Base-by-base conservation (phyloP, 1,284 basidiomycete species). In the Sanghuangporus weigelae region DNA sequence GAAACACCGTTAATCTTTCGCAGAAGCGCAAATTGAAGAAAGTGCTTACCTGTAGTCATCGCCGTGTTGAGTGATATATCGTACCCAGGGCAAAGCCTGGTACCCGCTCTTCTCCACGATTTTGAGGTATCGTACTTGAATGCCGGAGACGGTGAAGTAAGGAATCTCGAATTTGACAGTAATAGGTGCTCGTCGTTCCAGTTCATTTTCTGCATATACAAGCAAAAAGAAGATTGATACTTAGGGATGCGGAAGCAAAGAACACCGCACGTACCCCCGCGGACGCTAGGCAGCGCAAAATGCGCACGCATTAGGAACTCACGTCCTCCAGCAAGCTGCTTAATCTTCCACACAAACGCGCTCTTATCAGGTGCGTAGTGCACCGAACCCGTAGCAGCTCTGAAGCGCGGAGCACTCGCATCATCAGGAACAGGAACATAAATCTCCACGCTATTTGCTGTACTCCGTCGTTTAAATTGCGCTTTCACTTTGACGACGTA, bases 71-170 rank as follows among this genome's bases (percentile, higher is more conserved):
- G 93, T 96, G 70, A 97, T 96, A 75, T 96, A 96, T 66, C 92
- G 79, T 63, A 95, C 93, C 92, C 92, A 95, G 2, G 92, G 94
- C 64, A 96, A 76, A 0, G 95, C 94, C 75, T 97, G 93, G 74
- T 96, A 97, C 19, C 95, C 96, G 63, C 92, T 95, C 83, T 99
- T 98, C 76, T 99, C 97, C 0, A 98, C 95, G 61, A 99, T 96
- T 78, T 99, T 99, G 68, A 95, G 81, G 73, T 98, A 98, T 60
- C 96, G 84, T 16, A 98, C 96, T 76, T 97, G 95, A 66, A 98
- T 97, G 8, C 97, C 96, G 0, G 95, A 97, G 1, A 95, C 91
- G 0, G 96, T 98, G 74, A 98, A 98, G 79, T 97, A 98, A 1
- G 96, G 96, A 51, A 99, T 98, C 79, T 99, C 96, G 69, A 96